Evolutionary conservation across 805 yeast species (phyloP), one percentile per base, ranked within the genome.

Genomic region (Candida glaebosa): DNA sequence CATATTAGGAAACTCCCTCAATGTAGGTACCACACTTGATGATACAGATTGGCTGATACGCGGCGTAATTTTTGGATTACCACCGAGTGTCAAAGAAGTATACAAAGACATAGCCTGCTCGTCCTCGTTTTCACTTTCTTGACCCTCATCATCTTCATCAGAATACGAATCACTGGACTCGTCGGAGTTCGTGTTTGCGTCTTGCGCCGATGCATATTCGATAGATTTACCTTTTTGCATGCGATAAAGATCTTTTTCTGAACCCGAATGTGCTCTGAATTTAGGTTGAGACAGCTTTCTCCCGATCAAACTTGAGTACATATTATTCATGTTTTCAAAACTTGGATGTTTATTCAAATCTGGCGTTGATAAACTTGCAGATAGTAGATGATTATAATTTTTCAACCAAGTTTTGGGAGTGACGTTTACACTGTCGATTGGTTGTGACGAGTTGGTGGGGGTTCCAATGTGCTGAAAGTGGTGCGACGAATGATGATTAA

Each of bases 41-140:
- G 47, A 47, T 3, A 44, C 46, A 8, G 51, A 46, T 26, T 56
- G 55, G 2, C 56, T 44, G 25, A 52, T 44, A 2, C 53, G 34
- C 12, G 58, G 49, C 2, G 54, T 63, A 24, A 61, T 56, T 2
- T 53, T 60, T 5, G 49, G 45, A 8, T 50, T 48, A 34, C 53
- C 62, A 34, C 59, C 60, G 15, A 64, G 67, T 34, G 67, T 65
- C 53, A 81, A 56, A 0, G 82, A 75, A 0, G 84, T 75, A 51
- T 81, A 81, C 17, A 81, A 57, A 0, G 86, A 79, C 86, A 82
- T 80, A 0, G 81, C 82, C 9, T 79, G 77, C 49, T 82, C 87
- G 56, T 82, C 86, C 52, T 81, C 87, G 42, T 60, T 61, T 44
- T 71, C 75, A 46, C 70, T 65, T 34, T 66, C 74, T 3, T 44